phyloP scores from a whole-genome alignment of 73 alveolate species.

The Tetrahymena borealis region DNA sequence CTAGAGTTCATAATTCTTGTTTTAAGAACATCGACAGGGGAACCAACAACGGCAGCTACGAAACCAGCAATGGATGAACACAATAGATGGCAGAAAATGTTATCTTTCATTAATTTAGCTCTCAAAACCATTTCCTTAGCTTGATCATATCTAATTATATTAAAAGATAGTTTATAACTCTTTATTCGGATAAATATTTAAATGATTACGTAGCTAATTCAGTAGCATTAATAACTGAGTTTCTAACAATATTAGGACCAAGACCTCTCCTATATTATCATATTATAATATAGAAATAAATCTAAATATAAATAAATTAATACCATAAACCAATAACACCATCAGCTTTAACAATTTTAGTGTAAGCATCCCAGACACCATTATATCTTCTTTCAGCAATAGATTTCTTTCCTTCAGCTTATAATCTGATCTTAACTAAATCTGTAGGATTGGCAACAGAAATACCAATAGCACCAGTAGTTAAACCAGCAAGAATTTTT shows the following conservation, averaged over 20 bases:
- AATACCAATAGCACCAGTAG: constrained; percentile 68
- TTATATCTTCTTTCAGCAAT: constrained; percentile 36
- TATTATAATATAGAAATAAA: not conserved
- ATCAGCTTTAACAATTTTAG: constrained; percentile 39
- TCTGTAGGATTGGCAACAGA: constrained; percentile 66
- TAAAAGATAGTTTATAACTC: not conserved
- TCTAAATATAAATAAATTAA: not conserved
- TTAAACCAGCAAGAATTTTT: constrained; percentile 54
- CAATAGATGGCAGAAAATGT: constrained; percentile 39
- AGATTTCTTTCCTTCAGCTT: constrained; percentile 44
- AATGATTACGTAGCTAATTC: constrained; percentile 40
- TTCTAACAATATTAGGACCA: constrained; percentile 53
- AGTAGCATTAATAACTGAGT: constrained; percentile 62
- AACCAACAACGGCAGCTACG: constrained; percentile 56
- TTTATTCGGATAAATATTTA: not conserved
- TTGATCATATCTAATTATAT: constrained; percentile 42
- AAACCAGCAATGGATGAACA: constrained; percentile 59
- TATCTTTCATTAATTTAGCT: constrained; percentile 42
- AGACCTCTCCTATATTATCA: constrained; percentile 55
- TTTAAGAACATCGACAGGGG: constrained; percentile 59
- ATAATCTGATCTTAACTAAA: constrained; percentile 57
- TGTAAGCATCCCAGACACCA: constrained; percentile 50
- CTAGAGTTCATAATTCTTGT: constrained; percentile 59
- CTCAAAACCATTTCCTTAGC: constrained; percentile 47
- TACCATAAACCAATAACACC: constrained; percentile 17